Percentiles rank a stretch among this genome's conserved stretches.
phyloP scores from a whole-genome alignment of 2,329 filamentous ascomycete genomes.

The Neonectria sp. region DNA sequence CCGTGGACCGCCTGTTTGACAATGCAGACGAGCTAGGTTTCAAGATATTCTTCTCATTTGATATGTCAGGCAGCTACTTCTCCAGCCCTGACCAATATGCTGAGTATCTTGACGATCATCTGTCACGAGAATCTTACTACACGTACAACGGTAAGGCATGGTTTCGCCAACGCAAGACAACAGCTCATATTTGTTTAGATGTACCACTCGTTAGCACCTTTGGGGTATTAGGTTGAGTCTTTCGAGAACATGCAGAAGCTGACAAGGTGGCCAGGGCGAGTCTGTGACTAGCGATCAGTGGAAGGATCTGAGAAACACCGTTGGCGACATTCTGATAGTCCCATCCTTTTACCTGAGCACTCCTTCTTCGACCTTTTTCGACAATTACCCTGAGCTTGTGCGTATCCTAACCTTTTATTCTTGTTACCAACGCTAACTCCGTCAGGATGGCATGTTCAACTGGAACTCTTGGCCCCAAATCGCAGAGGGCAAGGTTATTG shows the following conservation, averaged over 20 bases:
- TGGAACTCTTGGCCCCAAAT: slow-evolving; percentile 28
- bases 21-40: slow-evolving; percentile 23
- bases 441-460: slow-evolving; percentile 25
- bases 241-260: not conserved
- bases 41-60: slow-evolving; percentile 31
- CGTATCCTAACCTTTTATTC: not conserved
- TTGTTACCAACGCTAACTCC: not conserved
- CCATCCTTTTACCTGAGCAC: slow-evolving; percentile 21
- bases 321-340: slow-evolving; percentile 25
- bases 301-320: slow-evolving; percentile 13
- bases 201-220: slow-evolving; percentile 27
- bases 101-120: slow-evolving; percentile 15
- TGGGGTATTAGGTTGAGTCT: slow-evolving; percentile 7
- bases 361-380: slow-evolving; percentile 20
- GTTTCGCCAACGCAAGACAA: not conserved
- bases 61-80: slow-evolving; percentile 24
- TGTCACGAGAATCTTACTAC: slow-evolving; percentile 22
- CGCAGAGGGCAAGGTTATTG: slow-evolving; percentile 14
- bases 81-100: slow-evolving; percentile 20
- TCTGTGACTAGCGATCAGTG: slow-evolving; percentile 16
- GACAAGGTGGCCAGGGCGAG: slow-evolving; percentile 12
- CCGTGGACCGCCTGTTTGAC: slow-evolving; percentile 22
- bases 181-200: not conserved
- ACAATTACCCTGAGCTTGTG: slow-evolving; percentile 22
- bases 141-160: slow-evolving; percentile 5